Evolutionary conservation across 179 eudicot genomes (phyloP), one percentile per base, ranked within the genome.

Genomic region (Nepenthes alata): DNA sequence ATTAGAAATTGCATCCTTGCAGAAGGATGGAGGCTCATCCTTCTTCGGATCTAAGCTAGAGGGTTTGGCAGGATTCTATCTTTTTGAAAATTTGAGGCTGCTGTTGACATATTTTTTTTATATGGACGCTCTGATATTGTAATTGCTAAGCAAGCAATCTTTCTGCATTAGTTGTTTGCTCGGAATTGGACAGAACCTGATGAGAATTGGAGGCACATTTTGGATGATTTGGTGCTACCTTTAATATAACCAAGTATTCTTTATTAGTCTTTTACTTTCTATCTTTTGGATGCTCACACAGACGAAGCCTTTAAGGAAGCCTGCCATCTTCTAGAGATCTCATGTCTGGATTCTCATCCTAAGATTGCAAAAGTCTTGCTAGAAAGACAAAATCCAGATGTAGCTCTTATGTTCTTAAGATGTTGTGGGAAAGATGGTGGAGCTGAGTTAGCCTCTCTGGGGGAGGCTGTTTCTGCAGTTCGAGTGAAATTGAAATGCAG

Each of bases 221-320:
- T 93, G 63, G 94, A 93, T 82, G 95, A 93, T 67, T 93, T 81
- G 95, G 88, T 38, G 91, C 88, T 62, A 80, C 94, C 51, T 93
- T 93, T 66, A 68, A 78, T 58, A 75, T 87, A 59, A 69, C 87
- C 37, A 83, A 89, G 72, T 85, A 82, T 70, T 83, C 86, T 39
- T 77, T 93, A 63, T 66, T 89, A 79, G 77, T 93, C 95, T 25
- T 74, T 93, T 72, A 77, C 82, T 47, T 93, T 87, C 60, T 93
- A 85, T 74, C 95, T 93, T 64, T 69, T 93, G 72, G 98, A 89
- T 78, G 94, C 87, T 75, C 80, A 83, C 62, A 75, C 82, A 7
- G 91, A 85, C 53, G 86, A 81, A 62, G 87, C 98, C 67, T 78
- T 90, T 55, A 74, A 93, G 98, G 94, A 89, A 85, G 95, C 94